Conservation (phyloP, 78 protist species). For the Salpingoeca rosetta region DNA sequence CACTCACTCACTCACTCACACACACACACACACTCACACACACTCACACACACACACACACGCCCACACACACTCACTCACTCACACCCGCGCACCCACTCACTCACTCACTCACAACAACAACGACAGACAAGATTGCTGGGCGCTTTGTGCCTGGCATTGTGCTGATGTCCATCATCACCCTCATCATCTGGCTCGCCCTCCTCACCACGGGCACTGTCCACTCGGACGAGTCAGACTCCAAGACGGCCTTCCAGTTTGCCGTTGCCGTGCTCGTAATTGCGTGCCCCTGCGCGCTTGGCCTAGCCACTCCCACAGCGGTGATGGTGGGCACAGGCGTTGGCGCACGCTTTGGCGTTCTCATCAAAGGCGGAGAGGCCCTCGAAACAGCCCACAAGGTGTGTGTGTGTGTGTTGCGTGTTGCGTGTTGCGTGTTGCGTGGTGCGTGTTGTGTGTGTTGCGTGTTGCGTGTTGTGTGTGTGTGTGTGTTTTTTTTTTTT, state of each 20-base stretch:
- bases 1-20: no score
- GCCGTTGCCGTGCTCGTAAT: conserved; percentile 52
- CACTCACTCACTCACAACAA: no score
- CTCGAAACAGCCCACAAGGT: conserved; percentile 60
- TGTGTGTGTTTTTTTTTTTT: no score
- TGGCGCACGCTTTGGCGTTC: conserved; percentile 57
- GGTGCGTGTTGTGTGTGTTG: no score
- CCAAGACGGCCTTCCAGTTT: conserved; percentile 35
- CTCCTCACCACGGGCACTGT: no score
- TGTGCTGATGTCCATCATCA: conserved; percentile 54
- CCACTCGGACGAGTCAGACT: not conserved
- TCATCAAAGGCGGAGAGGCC: conserved; percentile 64
- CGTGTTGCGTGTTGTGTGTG: no score
- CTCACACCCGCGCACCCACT: no score
- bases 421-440: no score
- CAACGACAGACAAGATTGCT: conserved; percentile 76
- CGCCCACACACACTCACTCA: no score
- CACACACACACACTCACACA: no score
- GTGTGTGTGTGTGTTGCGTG: no score
- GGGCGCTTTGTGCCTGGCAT: conserved; percentile 78
- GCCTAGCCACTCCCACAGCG: conserved; percentile 82
- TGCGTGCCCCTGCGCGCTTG: conserved; percentile 83
- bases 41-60: no score
- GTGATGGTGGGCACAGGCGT: conserved; percentile 78
- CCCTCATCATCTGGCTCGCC: conserved; percentile 60